These are phyloP conservation scores for Pyrenochaeta sp. DNA, from an alignment of 2,329 filamentous ascomycete species.

Conservation along the genomic window DNA sequence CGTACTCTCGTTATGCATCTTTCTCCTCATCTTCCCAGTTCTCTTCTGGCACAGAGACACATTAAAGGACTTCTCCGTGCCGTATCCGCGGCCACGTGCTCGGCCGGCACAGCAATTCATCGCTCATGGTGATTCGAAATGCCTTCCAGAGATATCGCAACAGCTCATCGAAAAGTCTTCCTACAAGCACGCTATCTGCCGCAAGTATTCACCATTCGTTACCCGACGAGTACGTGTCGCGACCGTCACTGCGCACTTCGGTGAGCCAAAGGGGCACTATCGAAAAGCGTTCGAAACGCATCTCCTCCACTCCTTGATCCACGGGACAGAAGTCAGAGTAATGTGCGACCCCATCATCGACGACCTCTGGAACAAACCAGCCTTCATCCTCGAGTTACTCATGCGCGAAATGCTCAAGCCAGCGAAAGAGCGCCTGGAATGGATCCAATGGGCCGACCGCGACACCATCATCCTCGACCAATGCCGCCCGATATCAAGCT, in stretches of 20 bases:
- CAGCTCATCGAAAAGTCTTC: slow-evolving; percentile 19
- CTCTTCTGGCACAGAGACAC: slow-evolving; percentile 14
- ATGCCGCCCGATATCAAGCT: slow-evolving; percentile 51
- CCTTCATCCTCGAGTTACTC: slow-evolving; percentile 54
- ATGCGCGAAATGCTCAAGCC: slow-evolving; percentile 48
- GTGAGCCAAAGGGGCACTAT: slow-evolving; percentile 48
- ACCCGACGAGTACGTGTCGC: slow-evolving; percentile 36
- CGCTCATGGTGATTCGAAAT: slow-evolving; percentile 22
- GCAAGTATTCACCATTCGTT: slow-evolving; percentile 23
- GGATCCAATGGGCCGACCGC: slow-evolving; percentile 57
- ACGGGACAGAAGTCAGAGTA: slow-evolving; percentile 54
- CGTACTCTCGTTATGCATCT: slow-evolving; percentile 7
- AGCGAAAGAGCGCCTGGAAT: slow-evolving; percentile 50
- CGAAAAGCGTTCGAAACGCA: slow-evolving; percentile 54
- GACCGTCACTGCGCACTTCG: slow-evolving; percentile 53
- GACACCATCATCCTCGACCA: slow-evolving; percentile 57
- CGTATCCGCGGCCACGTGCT: slow-evolving; percentile 14
- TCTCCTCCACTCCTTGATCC: slow-evolving; percentile 49
- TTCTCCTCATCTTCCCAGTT: slow-evolving; percentile 9
- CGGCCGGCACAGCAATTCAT: slow-evolving; percentile 18
- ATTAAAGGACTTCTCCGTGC: slow-evolving; percentile 9
- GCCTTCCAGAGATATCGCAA: slow-evolving; percentile 18
- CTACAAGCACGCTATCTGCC: slow-evolving; percentile 22
- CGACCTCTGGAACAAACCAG: slow-evolving; percentile 57
- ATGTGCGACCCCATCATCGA: slow-evolving; percentile 54